phyloP scores from a whole-genome alignment of 2,329 filamentous ascomycete genomes.

The Stachybotrys echinatus region DNA sequence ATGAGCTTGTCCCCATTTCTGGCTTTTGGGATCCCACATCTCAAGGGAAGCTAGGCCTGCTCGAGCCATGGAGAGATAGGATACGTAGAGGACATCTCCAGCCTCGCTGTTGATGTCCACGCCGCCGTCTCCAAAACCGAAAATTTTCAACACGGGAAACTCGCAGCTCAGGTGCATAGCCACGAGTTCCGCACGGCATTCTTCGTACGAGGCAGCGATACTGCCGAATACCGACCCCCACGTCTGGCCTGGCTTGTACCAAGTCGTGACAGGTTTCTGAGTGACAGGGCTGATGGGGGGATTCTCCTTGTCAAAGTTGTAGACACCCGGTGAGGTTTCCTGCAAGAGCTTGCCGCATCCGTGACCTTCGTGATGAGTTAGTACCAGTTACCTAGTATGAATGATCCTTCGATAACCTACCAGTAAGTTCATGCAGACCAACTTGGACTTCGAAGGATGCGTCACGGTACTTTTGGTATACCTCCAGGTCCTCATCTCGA shows the following conservation, averaged over 20 bases:
- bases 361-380: constrained; percentile 54
- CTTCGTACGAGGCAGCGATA: constrained; percentile 84
- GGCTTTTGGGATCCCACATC: constrained; percentile 87
- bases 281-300: constrained; percentile 78
- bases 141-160: constrained; percentile 82
- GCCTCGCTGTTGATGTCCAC: constrained; percentile 69
- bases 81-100: constrained; percentile 80
- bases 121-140: constrained; percentile 79
- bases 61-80: constrained; percentile 90
- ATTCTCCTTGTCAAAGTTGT: constrained; percentile 81
- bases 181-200: constrained; percentile 90
- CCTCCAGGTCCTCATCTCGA: constrained; percentile 65
- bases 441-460: constrained; percentile 92
- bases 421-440: constrained; percentile 80
- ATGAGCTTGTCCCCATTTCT: constrained; percentile 90
- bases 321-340: constrained; percentile 75
- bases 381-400: neutral
- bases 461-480: constrained; percentile 81
- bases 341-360: constrained; percentile 92
- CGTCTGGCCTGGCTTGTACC: constrained; percentile 93
- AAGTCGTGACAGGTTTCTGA: constrained; percentile 68
- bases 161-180: constrained; percentile 90
- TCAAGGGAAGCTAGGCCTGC: constrained; percentile 86
- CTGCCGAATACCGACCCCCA: constrained; percentile 91
- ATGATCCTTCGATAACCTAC: constrained; percentile 15